phyloP scores from a whole-genome alignment of 2,329 filamentous ascomycete species.

The Tolypocladium sp. region DNA sequence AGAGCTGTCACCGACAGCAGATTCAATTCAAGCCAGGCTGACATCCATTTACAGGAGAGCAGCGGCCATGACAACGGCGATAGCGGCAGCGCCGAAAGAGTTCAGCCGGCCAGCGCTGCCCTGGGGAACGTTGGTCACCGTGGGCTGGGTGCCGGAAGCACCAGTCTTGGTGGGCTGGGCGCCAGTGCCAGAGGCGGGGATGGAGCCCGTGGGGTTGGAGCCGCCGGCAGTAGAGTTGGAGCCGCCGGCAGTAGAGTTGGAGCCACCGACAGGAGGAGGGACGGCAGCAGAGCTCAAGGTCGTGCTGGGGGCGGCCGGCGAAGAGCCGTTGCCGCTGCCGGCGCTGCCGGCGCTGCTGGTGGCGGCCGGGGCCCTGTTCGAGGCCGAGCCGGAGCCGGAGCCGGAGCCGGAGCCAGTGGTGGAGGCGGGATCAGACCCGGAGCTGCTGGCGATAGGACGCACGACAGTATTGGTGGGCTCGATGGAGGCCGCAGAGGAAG shows the following conservation, averaged over 20 bases:
- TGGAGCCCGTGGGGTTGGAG: background rate
- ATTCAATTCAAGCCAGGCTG: background rate
- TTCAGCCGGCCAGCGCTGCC: conserved; percentile 14
- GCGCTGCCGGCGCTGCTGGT: background rate
- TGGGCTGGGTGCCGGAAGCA: background rate
- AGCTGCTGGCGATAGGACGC: conserved; percentile 1
- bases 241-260: background rate
- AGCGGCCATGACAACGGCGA: conserved; percentile 19
- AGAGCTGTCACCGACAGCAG: background rate
- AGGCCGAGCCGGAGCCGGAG: conserved; percentile 13
- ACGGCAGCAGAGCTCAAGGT: conserved; percentile 4
- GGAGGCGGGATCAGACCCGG: conserved; percentile 10
- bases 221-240: background rate
- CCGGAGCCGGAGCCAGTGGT: conserved; percentile 11
- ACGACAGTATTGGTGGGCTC: background rate
- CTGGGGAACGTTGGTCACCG: conserved; percentile 2
- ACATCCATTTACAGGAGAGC: conserved; percentile 16
- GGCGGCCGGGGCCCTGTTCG: conserved; percentile 1
- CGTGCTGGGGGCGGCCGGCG: conserved; percentile 4
- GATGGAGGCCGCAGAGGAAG: conserved; percentile 1
- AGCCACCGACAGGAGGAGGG: conserved; percentile 1
- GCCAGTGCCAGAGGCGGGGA: background rate
- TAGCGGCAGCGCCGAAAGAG: conserved; percentile 19
- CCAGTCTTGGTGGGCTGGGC: background rate
- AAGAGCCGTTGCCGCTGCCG: background rate